Base-by-base conservation (phyloP, 208 protist genomes). In the Trypanosoma rangeli region DNA sequence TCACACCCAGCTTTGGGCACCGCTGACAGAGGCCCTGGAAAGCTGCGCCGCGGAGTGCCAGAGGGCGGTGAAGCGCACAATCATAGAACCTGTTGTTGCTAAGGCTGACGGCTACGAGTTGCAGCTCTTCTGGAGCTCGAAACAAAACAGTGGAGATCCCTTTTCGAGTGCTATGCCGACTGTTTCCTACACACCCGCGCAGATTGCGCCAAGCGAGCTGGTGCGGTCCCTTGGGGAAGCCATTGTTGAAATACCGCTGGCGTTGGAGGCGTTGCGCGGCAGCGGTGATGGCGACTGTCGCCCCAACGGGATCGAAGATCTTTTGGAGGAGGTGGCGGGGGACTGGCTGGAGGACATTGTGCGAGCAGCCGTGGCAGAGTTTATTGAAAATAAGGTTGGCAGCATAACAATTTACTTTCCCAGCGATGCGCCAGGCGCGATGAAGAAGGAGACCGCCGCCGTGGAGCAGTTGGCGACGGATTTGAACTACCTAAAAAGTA, bases 231-330 rank as follows among this genome's bases (percentile, higher is more conserved):
- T 95, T 58, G 90, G 90, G 5, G 90, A 95, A 61, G 83, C 81
- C 31, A 85, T 95, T 61, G 90, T 95, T 79, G 90, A 89, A 69
- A 82, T 92, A 20, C 87, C 90, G 13, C 73, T 95, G 18, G 78
- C 79, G 26, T 60, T 95, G 16, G 90, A 95, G 39, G 71, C 79
- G 13, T 70, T 93, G 26, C 63, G 80, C 29, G 73, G 62, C 2
- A 72, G 72, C 35, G 62, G 65, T 3, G 78, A 75, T 39, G 55
- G 42, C 24, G 73, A 58, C 42, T 29, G 70, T 57, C 29, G 53
- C 22, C 26, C 57, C 10, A 56, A 71, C 15, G 68, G 69, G 22
- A 75, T 89, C 52, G 71, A 80, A 4, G 69, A 85, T 58, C 42
- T 89, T 16, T 68, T 91, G 50, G 84, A 89, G 26, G 87, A 91